Evolutionary conservation across 805 yeast genomes (phyloP).

Genomic region (Suhomyces faveliae): DNA sequence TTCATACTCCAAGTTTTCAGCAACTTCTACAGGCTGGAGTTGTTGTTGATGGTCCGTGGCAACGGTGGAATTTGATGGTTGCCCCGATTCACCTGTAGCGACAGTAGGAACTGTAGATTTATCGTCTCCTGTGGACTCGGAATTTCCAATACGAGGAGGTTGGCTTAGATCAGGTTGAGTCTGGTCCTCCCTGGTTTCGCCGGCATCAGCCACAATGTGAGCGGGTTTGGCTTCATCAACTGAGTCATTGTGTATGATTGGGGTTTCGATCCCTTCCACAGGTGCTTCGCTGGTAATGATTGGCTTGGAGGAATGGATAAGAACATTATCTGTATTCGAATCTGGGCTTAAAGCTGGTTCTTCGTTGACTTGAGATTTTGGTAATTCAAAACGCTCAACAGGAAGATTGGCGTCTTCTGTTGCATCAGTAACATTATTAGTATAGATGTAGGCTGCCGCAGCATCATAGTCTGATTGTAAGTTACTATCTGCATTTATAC

Average conservation of each 20-base stretch:
- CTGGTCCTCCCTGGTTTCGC: neutral
- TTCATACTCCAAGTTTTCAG: neutral
- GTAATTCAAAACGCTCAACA: neutral
- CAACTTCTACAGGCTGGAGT: neutral
- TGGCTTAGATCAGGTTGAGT: neutral
- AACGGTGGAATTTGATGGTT: constrained; percentile 9
- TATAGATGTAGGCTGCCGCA: constrained; percentile 3
- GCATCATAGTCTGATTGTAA: constrained; percentile 2
- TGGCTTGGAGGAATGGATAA: neutral
- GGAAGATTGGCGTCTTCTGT: neutral
- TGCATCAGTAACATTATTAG: neutral
- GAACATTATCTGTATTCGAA: no score
- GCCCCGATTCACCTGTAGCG: constrained; percentile 6
- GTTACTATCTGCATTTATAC: neutral
- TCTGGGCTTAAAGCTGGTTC: no score
- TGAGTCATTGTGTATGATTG: neutral
- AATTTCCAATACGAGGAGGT: neutral
- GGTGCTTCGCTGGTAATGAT: neutral
- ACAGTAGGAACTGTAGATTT: constrained; percentile 9
- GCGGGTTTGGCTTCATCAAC: neutral
- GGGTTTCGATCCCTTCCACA: neutral
- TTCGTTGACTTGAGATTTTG: neutral
- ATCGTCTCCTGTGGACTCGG: constrained; percentile 7
- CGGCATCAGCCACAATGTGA: neutral
- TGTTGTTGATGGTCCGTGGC: constrained; percentile 9